Base-by-base conservation (phyloP, 257 asterid genomes). In the Asclepias syriaca region DNA sequence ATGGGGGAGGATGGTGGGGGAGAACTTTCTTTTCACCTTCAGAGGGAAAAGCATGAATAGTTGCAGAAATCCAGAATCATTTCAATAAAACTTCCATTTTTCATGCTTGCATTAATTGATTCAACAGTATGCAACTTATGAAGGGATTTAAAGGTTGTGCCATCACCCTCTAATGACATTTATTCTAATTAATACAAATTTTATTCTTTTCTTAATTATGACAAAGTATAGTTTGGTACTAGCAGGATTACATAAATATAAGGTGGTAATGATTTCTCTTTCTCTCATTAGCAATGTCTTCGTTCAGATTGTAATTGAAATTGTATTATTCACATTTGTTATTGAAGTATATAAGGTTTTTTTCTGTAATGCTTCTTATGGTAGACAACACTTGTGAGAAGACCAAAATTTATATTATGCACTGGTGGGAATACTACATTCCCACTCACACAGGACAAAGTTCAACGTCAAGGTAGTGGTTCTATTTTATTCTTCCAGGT, bases 81-180 rank as follows among this genome's bases (percentile, higher is more conserved):
- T 21, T 32, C 48, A 32, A 61, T 46, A 6, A n/a, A n/a, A n/a
- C n/a, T 61, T 61, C 40, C 48, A 61, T 46, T 32, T 32, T 32
- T 61, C 46, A 32, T 61, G 22, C 8, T 32, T 6, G 45, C 22
- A 29, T 61, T 61, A 32, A 56, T 32, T 16, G 48, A 61, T 61
- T 6, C 18, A 34, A 16, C 8, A 16, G 3, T 34, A 15, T 24
- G 67, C 43, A 61, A 14, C 34, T 34, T 61, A 1, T 34, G 21
- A 61, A 32, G 46, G 48, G 48, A 61, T 61, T 61, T 61, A 61
- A 61, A 61, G 67, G 67, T 9, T 61, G 21, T 61, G 46, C 27
- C 24, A n/a, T 32, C 39, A 7, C 19, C 4, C 2, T 34, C n/a
- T 34, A 16, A 37, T 61, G 37, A 46, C 24, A 60, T 34, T 59